Evolutionary conservation across 352 stramenopile species (phyloP).

Genomic region (Globisporangium ultimum): DNA sequence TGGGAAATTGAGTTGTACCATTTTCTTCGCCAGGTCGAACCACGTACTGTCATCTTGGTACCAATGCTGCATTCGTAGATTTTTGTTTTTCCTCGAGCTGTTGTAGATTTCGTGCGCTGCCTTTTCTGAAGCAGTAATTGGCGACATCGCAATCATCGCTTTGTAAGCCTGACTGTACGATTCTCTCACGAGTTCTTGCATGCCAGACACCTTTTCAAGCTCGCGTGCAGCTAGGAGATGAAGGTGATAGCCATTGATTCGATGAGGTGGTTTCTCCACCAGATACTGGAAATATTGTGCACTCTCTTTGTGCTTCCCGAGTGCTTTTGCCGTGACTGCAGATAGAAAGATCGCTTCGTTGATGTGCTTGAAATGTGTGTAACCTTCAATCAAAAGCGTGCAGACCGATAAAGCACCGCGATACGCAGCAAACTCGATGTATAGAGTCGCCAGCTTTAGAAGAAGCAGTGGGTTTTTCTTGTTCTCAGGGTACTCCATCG

Average conservation of each 20-base stretch:
- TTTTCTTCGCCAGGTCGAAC: conserved; percentile 50
- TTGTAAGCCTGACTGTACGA: conserved; percentile 56
- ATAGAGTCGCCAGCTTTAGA: conserved; percentile 55
- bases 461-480: conserved; percentile 58
- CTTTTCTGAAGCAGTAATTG: conserved; percentile 49
- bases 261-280: conserved; percentile 50
- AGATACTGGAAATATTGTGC: conserved; percentile 75
- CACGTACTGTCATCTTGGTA: conserved; percentile 50
- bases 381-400: conserved; percentile 63
- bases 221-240: conserved; percentile 52
- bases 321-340: conserved; percentile 44
- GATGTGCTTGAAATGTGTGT: conserved; percentile 28
- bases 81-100: conserved; percentile 66
- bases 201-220: conserved; percentile 36
- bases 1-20: conserved; percentile 44
- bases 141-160: conserved; percentile 41
- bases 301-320: conserved; percentile 56
- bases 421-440: conserved; percentile 64
- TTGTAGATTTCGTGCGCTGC: conserved; percentile 49
- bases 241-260: conserved; percentile 49
- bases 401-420: conserved; percentile 62
- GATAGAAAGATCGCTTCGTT: conserved; percentile 67
- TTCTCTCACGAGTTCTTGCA: conserved; percentile 42
- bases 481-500: conserved; percentile 72
- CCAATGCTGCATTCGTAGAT: conserved; percentile 51